Evolutionary conservation across 768 basidiomycete species (phyloP).

Genomic region (Termitomyces sp.): DNA sequence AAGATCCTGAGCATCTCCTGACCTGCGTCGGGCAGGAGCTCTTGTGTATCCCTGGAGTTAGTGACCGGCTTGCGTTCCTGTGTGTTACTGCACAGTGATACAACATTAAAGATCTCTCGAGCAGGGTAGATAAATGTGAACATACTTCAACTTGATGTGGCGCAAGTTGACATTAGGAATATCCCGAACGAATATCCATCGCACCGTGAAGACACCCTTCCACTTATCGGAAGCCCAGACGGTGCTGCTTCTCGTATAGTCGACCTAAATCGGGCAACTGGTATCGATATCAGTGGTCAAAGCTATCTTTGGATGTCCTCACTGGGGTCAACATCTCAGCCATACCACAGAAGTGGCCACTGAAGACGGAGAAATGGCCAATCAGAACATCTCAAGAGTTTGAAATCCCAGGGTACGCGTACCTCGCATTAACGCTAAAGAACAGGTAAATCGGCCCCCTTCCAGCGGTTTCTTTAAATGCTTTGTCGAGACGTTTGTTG

Average conservation of each 20-base stretch:
- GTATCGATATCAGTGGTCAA: background rate
- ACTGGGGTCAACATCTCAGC: conserved; percentile 97
- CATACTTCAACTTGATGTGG: conserved; percentile 85
- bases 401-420: conserved; percentile 8
- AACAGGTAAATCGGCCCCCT: conserved; percentile 96
- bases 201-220: conserved; percentile 99
- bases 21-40: conserved; percentile 92
- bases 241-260: conserved; percentile 90
- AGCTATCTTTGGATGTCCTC: conserved; percentile 19
- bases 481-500: conserved; percentile 95
- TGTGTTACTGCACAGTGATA: conserved; percentile 67
- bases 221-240: conserved; percentile 99
- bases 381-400: background rate
- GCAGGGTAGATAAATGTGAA: background rate
- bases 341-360: conserved; percentile 98
- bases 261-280: conserved; percentile 48
- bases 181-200: conserved; percentile 97
- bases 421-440: conserved; percentile 96
- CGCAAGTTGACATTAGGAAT: conserved; percentile 87
- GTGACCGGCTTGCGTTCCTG: conserved; percentile 98
- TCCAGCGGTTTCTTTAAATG: conserved; percentile 91
- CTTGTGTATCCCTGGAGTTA: conserved; percentile 96
- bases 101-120: conserved; percentile 7
- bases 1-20: conserved; percentile 97
- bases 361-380: conserved; percentile 22